Conservation (phyloP, 345 rosid genomes). For the Rubroshorea leprosula region DNA sequence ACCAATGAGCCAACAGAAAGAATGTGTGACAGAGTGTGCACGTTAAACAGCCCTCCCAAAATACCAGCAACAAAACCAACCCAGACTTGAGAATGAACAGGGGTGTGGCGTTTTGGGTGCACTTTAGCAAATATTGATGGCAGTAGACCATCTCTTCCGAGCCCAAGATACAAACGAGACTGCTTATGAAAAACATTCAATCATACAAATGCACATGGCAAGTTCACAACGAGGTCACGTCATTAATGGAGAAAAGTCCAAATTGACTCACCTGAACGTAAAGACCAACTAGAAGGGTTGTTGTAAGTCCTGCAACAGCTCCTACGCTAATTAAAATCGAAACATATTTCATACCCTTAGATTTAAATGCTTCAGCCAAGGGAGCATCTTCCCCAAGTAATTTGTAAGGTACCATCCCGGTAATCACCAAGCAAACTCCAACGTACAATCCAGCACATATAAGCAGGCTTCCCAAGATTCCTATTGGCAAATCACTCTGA, state of each 20-base stretch:
- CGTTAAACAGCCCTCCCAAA: constrained; percentile 77
- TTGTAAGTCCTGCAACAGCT: constrained; percentile 97
- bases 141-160: constrained; percentile 92
- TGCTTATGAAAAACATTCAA: constrained; percentile 33
- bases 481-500: constrained; percentile 89
- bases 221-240: constrained; percentile 5
- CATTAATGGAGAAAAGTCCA: constrained; percentile 2
- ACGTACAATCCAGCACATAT: constrained; percentile 65
- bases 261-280: constrained; percentile 79
- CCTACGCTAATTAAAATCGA: constrained; percentile 78
- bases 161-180: constrained; percentile 91
- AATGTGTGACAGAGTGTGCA: constrained; percentile 79
- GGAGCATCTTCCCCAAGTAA: constrained; percentile 90
- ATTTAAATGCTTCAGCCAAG: constrained; percentile 69
- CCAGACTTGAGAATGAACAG: constrained; percentile 90
- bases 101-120: constrained; percentile 74
- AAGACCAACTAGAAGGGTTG: constrained; percentile 89
- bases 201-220: constrained; percentile 11
- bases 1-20: constrained; percentile 97
- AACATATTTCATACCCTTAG: constrained; percentile 80
- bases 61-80: constrained; percentile 77
- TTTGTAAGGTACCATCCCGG: constrained; percentile 85
- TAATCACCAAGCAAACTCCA: constrained; percentile 83
- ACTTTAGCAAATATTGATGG: constrained; percentile 84
- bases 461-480: constrained; percentile 83